Evolutionary conservation across 805 yeast genomes (phyloP), one percentile per base, ranked within the genome.

Genomic region (Saturnispora quitensis): DNA sequence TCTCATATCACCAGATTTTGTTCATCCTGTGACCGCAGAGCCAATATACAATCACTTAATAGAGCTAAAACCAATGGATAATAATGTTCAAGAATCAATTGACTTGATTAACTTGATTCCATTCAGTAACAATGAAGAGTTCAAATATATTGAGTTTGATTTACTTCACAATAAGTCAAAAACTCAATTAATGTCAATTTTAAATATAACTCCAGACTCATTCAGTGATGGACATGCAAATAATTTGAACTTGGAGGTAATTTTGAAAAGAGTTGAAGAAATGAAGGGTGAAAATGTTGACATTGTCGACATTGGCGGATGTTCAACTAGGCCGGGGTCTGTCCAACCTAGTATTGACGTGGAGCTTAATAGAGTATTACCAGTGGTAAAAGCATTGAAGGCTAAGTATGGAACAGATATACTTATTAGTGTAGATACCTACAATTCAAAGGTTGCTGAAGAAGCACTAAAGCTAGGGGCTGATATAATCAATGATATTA

Each of bases 131-230:
- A 43, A 35, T 9, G 50, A 52, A 34, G 50, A 51, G 60, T 43
- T 64, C 64, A 25, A 62, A 28, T 63, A 62, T 45, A 56, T 74
- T 44, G 65, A 65, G 34, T 74, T 76, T 58, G 84, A 81, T 60
- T 71, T 75, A 3, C 55, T 72, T 22, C 64, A 68, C 18, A 67
- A 73, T 43, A 65, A 70, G 4, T 63, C 72, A 6, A 69, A 68
- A n/a, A 88, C 97, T 0, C 68, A 74, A 48, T 63, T 89, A 43
- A 93, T 93, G 99, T 93, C 89, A 1, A 83, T 93, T 46, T 67
- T 93, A 56, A 93, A 93, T 61, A 76, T 85, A 20, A 93, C 99
- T 0, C 96, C 97, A 0, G 97, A 93, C 66, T 89, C 97, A 1
- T 93, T 93, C 64, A 86, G 96, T 43, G 99, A 93, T 66, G 98